These are phyloP conservation scores for Calvatia gigantea DNA, from an alignment of 768 basidiomycete species.

Conservation along the genomic window DNA sequence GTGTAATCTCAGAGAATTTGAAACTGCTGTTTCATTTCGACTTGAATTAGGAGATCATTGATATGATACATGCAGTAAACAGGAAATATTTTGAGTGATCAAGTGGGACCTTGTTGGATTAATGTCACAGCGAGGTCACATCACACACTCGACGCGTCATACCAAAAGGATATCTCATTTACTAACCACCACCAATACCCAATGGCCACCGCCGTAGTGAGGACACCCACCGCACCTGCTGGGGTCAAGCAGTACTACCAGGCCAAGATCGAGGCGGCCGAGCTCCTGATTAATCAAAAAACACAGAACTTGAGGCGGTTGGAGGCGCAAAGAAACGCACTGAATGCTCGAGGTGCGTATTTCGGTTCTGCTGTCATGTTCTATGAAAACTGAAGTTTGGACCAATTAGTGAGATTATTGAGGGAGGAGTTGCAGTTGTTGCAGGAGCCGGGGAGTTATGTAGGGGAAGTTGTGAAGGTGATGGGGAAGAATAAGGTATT, in stretches of 20 bases:
- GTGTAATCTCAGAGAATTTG: no score
- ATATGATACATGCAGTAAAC: no score
- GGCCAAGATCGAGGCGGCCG: conserved; percentile 92
- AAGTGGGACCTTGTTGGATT: no score
- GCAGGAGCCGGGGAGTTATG: conserved; percentile 95
- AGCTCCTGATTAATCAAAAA: conserved; percentile 91
- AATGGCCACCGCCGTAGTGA: conserved; percentile 34
- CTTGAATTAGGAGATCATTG: no score
- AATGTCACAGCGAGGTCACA: conserved; percentile 4
- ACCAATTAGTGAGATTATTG: conserved; percentile 69
- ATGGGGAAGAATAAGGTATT: conserved; percentile 99
- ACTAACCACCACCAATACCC: conserved; percentile 6
- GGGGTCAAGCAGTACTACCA: conserved; percentile 91
- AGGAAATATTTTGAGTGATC: no score
- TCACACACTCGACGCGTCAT: conserved; percentile 10
- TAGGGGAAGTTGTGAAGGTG: conserved; percentile 96
- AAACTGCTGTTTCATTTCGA: no score
- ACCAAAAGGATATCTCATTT: not conserved
- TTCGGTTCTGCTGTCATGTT: not conserved
- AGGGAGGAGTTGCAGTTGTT: conserved; percentile 90
- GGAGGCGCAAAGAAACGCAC: conserved; percentile 95
- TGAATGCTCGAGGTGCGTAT: conserved; percentile 84
- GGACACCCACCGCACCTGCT: conserved; percentile 43
- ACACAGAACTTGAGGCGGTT: conserved; percentile 93
- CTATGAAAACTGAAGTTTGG: not conserved